Base-by-base conservation (phyloP, 192 early-diverging fungal species). In the Funneliformis mosseae region DNA sequence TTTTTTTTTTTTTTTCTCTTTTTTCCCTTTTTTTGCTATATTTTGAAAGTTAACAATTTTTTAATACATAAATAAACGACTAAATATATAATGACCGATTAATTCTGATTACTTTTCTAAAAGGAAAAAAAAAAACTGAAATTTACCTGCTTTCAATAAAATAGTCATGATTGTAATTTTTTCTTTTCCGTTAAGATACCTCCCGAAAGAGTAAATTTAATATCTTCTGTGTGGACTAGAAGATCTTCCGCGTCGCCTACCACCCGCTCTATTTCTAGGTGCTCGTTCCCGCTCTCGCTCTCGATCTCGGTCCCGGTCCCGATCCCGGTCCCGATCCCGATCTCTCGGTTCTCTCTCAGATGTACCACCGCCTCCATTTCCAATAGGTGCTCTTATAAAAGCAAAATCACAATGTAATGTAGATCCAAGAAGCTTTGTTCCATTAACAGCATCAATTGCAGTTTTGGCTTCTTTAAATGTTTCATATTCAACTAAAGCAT, bases 401-500 rank as follows among this genome's bases (percentile, higher is more conserved):
- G 96, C 96, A 89, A 94, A 98, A 81, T 95, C 93, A 16, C 92
- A 90, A n/a, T 88, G 79, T 43, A 99, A 86, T 10, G 85, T 88
- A 82, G 93, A 85, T 38, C 93, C 96, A 46, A 96, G 87, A 61
- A 96, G 85, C 70, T 92, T 91, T 50, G 87, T 91, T 38, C 90
- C 92, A 76, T 96, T 92, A 18, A 91, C 89, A 50, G 84, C 84
- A 38, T 92, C 87, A 38, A 97, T 94, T 12, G 96, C 97, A 10
- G 83, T 84, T 61, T 93, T 88, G 41, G 97, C 96, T 78, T 98
- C 93, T 43, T 91, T 90, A 70, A 89, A 85, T 21, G 91, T 88
- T 59, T 92, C 92, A 76, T 95, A 99, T 86, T 99, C 96, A 25
- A 98, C 84, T 61, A 99, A 84, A 7, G 94, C 96, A 82, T 99